Percentiles rank a stretch among this genome's conserved stretches.
Evolutionary conservation across 2,329 filamentous ascomycete genomes (phyloP).

Genomic region (Fusarium luffae): DNA sequence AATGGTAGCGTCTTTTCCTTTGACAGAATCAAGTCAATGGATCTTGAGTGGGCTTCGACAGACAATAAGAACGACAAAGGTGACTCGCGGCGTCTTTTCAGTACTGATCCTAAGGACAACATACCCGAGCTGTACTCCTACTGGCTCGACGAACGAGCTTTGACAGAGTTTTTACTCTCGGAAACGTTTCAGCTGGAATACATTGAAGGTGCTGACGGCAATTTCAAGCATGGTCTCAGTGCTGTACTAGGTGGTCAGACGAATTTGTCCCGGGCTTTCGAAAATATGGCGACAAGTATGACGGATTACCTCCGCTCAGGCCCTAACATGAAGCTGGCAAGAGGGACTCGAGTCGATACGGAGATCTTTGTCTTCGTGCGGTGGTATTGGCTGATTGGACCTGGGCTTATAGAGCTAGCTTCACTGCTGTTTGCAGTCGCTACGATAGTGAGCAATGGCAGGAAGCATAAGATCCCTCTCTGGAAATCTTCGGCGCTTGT

Average conservation of each 20-base stretch:
- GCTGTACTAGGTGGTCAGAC: neutral
- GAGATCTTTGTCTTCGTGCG: neutral
- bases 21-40: accelerated
- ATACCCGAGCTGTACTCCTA: too few species aligned
- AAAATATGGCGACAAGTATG: neutral
- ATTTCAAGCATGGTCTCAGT: neutral
- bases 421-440: neutral
- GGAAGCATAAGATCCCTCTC: neutral
- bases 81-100: too few species aligned
- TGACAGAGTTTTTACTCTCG: neutral
- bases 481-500: neutral
- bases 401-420: neutral
- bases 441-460: neutral
- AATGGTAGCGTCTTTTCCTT: neutral
- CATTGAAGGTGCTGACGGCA: accelerated
- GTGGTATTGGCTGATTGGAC: neutral
- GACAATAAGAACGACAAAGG: too few species aligned
- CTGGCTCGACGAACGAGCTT: neutral
- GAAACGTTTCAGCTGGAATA: neutral
- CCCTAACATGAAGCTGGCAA: neutral
- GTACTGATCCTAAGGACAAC: too few species aligned
- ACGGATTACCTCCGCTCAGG: neutral
- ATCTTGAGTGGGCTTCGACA: neutral
- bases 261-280: neutral
- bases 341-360: neutral